Evolutionary conservation across 2,329 filamentous ascomycete species (phyloP), one percentile per base, ranked within the genome.

Genomic region (Calonectria henricotiae): DNA sequence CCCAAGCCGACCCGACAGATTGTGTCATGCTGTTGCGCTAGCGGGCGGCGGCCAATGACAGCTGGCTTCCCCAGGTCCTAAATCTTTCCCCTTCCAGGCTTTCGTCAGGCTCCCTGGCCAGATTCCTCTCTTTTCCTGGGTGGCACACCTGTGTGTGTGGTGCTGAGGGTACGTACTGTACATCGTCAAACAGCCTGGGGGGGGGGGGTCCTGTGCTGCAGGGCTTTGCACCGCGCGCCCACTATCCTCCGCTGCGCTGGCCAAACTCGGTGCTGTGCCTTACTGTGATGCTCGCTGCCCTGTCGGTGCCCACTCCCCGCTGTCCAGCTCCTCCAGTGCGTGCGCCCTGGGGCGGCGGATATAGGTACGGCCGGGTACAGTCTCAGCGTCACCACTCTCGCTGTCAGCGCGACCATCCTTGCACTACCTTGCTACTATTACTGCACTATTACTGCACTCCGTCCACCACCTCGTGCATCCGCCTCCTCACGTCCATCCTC

Each of bases 21-120:
- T 79, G 78, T 79, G 78, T 79, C 78, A 79, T 80, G 75, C 76
- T 78, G 71, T 55, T 62, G 67, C 78, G 74, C 78, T 78, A 77
- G 72, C 63, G 46, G 49, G 60, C 55, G 54, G 72, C 58, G 70
- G 37, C 78, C 78, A 79, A 80, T 79, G 73, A 62, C 54, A 37
- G 70, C 70, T 49, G 62, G 68, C 64, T 79, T 77, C 78, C 77
- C 77, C 78, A 76, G 78, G 63, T 70, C 70, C 71, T 68, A 71
- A 79, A 73, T 72, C 70, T 74, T 74, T 60, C 73, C 73, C 71
- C 74, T 74, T 72, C 71, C 70, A 71, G 74, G 75, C 72, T 76
- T 68, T 64, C 62, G 27, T 60, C 49, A 63, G 65, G 65, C 41
- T 66, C 64, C 75, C 70, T 74, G 73, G 64, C 67, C 67, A 67